Conservation (phyloP, 306 rosid species). For the Erythrophleum fordii region DNA sequence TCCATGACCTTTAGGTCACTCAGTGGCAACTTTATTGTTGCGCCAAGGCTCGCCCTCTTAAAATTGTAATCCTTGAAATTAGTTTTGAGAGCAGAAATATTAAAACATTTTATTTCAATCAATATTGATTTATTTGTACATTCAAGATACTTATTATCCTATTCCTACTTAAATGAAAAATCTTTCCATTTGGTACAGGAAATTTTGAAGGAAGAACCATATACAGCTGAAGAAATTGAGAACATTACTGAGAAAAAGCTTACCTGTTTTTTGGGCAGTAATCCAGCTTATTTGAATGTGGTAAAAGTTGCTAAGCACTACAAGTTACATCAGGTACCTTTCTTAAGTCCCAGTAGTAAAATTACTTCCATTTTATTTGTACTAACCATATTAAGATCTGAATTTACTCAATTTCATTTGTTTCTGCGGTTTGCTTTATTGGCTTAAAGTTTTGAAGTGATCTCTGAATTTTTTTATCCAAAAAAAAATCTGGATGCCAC, state of each 20-base stretch:
- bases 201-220: slow-evolving; percentile 77
- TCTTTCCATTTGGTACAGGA: slow-evolving; percentile 46
- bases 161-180: not conserved
- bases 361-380: slow-evolving; percentile 12
- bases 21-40: no score
- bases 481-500: not conserved
- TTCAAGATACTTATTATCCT: not conserved
- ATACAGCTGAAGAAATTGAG: slow-evolving; percentile 67
- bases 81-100: not conserved
- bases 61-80: not conserved
- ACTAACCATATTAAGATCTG: not conserved
- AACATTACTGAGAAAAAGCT: slow-evolving; percentile 48
- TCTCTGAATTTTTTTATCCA: not conserved
- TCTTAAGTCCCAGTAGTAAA: not conserved
- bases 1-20: no score
- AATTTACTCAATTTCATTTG: not conserved
- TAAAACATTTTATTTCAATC: not conserved
- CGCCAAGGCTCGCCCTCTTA: no score
- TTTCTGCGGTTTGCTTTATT: not conserved
- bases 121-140: not conserved
- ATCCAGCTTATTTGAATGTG: slow-evolving; percentile 65
- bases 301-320: slow-evolving; percentile 61
- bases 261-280: slow-evolving; percentile 47
- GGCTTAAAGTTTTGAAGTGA: not conserved
- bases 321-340: slow-evolving; percentile 67